Conservation (phyloP, 108 stramenopile genomes). For the Thalassiosira profunda region DNA sequence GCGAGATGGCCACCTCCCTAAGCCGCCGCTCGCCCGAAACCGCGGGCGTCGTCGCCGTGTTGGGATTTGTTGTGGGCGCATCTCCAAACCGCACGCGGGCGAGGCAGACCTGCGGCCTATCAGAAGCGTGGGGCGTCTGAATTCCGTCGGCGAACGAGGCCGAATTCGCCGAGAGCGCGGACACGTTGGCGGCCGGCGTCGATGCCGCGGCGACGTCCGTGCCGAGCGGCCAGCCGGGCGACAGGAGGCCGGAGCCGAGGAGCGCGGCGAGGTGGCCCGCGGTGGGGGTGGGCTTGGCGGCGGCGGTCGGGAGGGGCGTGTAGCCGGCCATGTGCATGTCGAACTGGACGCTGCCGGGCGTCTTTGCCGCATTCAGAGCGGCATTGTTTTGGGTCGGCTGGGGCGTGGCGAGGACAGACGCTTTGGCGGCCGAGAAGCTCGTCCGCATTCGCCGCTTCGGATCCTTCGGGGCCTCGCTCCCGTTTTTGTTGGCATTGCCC, state of each 20-base stretch:
- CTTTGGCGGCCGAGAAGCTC: constrained; percentile 27
- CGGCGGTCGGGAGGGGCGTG: constrained; percentile 37
- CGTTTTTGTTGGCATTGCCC: background rate
- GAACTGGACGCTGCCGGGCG: constrained; percentile 17
- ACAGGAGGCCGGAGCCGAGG: constrained; percentile 20
- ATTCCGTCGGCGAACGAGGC: constrained; percentile 18
- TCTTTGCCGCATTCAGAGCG: constrained; percentile 7
- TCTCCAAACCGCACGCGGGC: constrained; percentile 51
- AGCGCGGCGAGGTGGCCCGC: constrained; percentile 19
- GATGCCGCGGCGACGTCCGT: too few species aligned
- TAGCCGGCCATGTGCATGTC: constrained; percentile 29
- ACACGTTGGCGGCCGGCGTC: background rate
- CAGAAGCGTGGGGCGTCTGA: constrained; percentile 42
- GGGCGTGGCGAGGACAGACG: constrained; percentile 41
- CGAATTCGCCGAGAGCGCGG: background rate
- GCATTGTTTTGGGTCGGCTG: constrained; percentile 3
- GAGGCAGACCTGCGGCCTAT: constrained; percentile 37
- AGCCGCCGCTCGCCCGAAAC: constrained; percentile 18
- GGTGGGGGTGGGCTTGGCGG: background rate
- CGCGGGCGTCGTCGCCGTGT: constrained; percentile 7
- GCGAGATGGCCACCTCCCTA: constrained; percentile 42
- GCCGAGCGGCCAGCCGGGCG: too few species aligned
- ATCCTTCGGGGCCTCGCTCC: background rate
- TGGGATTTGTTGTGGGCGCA: too few species aligned
- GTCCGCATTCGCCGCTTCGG: constrained; percentile 22